Evolutionary conservation across 768 basidiomycete genomes (phyloP).

Genomic region (Rhizopogon salebrosus): DNA sequence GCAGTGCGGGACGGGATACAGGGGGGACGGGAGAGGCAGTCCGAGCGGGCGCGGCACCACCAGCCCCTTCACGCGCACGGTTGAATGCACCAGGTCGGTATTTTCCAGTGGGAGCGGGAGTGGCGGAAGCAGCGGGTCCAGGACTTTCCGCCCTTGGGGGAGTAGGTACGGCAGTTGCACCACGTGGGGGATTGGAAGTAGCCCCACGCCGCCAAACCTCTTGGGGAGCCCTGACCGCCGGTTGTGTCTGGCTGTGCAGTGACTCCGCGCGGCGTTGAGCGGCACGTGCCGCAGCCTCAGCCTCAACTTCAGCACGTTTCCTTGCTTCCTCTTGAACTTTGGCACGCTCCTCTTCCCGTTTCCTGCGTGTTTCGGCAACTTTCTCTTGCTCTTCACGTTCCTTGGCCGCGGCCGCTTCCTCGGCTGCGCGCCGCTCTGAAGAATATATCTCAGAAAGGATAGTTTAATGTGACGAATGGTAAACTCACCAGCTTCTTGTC

Average conservation of each 20-base stretch:
- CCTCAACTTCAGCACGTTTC: conserved; percentile 59
- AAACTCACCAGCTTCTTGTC: conserved; percentile 47
- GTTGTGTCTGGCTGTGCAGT: conserved; percentile 20
- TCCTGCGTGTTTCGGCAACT: conserved; percentile 40
- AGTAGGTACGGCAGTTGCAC: conserved; percentile 20
- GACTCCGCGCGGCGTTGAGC: conserved; percentile 31
- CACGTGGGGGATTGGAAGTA: conserved; percentile 17
- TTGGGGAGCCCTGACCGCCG: neutral
- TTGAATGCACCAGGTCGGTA: conserved; percentile 42
- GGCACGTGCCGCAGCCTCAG: conserved; percentile 56
- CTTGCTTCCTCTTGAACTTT: conserved; percentile 50
- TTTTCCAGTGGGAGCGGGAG: conserved; percentile 31
- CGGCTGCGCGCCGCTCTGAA: conserved; percentile 51
- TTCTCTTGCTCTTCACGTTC: conserved; percentile 64
- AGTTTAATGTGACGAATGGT: neutral
- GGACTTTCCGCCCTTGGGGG: conserved; percentile 56
- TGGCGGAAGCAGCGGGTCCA: conserved; percentile 24
- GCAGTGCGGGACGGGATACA: conserved; percentile 12
- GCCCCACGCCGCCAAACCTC: conserved; percentile 17
- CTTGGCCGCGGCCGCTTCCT: conserved; percentile 48
- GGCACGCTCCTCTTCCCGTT: conserved; percentile 47
- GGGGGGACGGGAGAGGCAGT: conserved; percentile 24
- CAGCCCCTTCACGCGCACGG: conserved; percentile 52
- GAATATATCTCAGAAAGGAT: conserved; percentile 14
- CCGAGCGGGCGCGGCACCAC: conserved; percentile 26